Conservation (phyloP, 2,329 filamentous ascomycete species). For the Neoscytalidium dimidiatum region DNA sequence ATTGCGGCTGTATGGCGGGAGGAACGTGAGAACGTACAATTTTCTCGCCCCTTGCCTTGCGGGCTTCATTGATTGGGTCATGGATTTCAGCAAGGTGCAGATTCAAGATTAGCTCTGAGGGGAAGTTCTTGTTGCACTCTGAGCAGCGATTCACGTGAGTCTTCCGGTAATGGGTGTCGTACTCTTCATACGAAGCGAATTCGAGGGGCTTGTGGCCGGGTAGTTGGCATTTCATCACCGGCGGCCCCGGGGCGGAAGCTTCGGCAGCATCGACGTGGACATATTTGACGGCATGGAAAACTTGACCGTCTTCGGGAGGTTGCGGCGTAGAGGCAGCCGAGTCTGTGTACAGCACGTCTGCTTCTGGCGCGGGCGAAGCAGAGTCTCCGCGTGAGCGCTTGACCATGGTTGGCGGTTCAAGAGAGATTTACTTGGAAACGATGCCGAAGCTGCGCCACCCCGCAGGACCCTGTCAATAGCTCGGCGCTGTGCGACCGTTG, state of each 20-base stretch:
- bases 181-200: slow-evolving; percentile 77
- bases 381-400: slow-evolving; percentile 60
- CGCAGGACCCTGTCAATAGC: slow-evolving; percentile 5
- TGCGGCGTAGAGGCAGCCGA: slow-evolving; percentile 27
- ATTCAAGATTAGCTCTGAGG: slow-evolving; percentile 75
- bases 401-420: slow-evolving; percentile 49
- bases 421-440: slow-evolving; percentile 21
- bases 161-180: slow-evolving; percentile 83
- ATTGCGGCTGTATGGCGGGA: not conserved
- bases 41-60: slow-evolving; percentile 78
- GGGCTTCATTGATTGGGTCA: slow-evolving; percentile 74
- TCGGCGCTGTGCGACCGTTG: slow-evolving; percentile 9
- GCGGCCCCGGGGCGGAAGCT: slow-evolving; percentile 31
- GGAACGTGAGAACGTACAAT: slow-evolving; percentile 64
- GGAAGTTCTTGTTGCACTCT: slow-evolving; percentile 85
- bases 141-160: slow-evolving; percentile 81
- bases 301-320: slow-evolving; percentile 23
- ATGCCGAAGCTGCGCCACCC: not conserved
- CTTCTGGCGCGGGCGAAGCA: slow-evolving; percentile 41
- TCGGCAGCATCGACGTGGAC: slow-evolving; percentile 50
- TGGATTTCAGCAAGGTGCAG: slow-evolving; percentile 92
- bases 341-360: slow-evolving; percentile 7
- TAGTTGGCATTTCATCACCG: slow-evolving; percentile 75
- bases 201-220: slow-evolving; percentile 74
- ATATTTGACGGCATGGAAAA: slow-evolving; percentile 47